Conservation (phyloP, 352 stramenopile genomes). For the Phytophthora pistaciae region DNA sequence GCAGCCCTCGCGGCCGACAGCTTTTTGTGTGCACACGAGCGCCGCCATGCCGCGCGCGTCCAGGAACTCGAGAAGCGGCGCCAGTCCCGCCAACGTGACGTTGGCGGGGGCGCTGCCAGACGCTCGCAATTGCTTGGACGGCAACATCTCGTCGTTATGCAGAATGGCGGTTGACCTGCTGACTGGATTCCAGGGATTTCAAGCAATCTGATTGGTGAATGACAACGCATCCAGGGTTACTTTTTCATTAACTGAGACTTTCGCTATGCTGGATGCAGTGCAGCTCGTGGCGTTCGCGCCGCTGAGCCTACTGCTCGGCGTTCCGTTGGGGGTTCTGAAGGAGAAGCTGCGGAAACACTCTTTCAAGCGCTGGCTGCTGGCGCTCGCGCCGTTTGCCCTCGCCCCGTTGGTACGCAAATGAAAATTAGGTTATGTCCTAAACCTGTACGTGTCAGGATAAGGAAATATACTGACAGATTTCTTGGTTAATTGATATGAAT, state of each 20-base stretch:
- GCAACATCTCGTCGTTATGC: constrained; percentile 12
- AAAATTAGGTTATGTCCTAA: background rate
- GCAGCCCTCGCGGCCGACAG: constrained; percentile 29
- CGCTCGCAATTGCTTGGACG: constrained; percentile 26
- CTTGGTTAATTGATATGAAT: background rate
- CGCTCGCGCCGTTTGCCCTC: constrained; percentile 46
- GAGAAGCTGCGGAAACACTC: constrained; percentile 56
- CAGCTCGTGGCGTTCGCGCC: constrained; percentile 48
- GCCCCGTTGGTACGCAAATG: constrained; percentile 47
- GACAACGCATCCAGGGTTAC: background rate
- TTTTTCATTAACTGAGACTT: constrained; percentile 4
- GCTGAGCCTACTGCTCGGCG: constrained; percentile 50
- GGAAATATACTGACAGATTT: constrained; percentile 2
- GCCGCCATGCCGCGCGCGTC: constrained; percentile 42
- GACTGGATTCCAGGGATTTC: background rate
- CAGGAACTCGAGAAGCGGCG: constrained; percentile 68
- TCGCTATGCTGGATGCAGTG: constrained; percentile 19
- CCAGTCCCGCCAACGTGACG: constrained; percentile 43
- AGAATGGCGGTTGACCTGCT: background rate
- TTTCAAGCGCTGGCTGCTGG: constrained; percentile 51
- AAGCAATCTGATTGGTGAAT: background rate
- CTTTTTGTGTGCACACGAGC: constrained; percentile 44
- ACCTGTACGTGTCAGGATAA: constrained; percentile 5
- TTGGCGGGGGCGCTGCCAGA: background rate
- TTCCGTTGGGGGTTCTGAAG: constrained; percentile 61